These are phyloP conservation scores for Calcarisporium arbuscula DNA, from an alignment of 2,329 filamentous ascomycete genomes.

Conservation along the genomic window DNA sequence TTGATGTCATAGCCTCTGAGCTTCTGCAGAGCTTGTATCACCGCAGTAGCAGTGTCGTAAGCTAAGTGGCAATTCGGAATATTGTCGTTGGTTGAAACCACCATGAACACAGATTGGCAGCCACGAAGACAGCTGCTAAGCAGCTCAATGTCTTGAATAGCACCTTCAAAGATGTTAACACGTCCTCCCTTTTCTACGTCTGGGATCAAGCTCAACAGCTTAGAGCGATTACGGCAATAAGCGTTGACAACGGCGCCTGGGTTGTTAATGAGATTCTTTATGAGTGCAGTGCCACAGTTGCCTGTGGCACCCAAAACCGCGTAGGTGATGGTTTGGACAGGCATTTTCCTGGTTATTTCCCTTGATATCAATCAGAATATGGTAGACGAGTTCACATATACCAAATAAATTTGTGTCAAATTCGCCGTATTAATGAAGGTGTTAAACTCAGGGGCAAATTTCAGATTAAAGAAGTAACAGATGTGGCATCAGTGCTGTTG, in stretches of 20 bases:
- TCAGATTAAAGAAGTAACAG: too few species aligned
- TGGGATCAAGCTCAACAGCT: constrained; percentile 29
- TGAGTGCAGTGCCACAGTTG: constrained; percentile 34
- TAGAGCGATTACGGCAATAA: constrained; percentile 36
- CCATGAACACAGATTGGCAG: constrained; percentile 30
- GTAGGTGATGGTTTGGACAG: too few species aligned
- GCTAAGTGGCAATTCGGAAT: constrained; percentile 30
- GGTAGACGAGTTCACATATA: too few species aligned
- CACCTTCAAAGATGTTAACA: constrained; percentile 34
- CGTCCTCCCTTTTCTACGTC: constrained; percentile 19
- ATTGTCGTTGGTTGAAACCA: constrained; percentile 34
- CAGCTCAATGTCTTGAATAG: constrained; percentile 31
- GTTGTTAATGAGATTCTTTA: constrained; percentile 28
- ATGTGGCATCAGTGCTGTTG: too few species aligned
- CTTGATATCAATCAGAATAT: too few species aligned
- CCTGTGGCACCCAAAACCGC: constrained; percentile 37
- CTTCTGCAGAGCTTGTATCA: constrained; percentile 3
- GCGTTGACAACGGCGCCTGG: constrained; percentile 28
- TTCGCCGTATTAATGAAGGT: too few species aligned
- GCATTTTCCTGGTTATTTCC: too few species aligned
- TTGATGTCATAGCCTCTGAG: too few species aligned
- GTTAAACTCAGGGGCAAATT: too few species aligned
- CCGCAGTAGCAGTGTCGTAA: constrained; percentile 28
- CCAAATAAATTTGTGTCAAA: too few species aligned
- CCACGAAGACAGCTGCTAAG: too few species aligned